phyloP scores from a whole-genome alignment of 148 eudicot species.

The Camellia japonica region DNA sequence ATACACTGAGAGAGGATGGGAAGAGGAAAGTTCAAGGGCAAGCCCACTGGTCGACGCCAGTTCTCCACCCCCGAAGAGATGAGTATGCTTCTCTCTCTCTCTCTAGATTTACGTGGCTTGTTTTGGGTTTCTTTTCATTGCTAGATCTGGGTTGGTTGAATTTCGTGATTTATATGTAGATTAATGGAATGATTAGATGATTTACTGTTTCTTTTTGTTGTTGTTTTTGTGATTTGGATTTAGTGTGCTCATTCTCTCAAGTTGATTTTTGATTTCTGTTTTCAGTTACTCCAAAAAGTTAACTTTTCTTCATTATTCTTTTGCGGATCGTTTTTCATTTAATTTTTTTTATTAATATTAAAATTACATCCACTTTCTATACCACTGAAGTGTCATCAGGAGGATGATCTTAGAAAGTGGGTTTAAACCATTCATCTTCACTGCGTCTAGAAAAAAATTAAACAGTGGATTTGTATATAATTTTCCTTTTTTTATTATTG shows the following conservation, averaged over 20 bases:
- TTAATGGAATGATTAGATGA: neutral
- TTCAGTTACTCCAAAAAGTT: neutral
- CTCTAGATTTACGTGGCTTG: neutral
- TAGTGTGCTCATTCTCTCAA: too few relatives aligned
- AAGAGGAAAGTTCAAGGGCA: constrained; percentile 69
- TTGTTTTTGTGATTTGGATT: neutral
- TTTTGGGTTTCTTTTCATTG: neutral
- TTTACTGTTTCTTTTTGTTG: neutral
- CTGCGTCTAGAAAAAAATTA: too few relatives aligned
- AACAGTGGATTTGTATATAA: too few relatives aligned
- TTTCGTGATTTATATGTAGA: neutral
- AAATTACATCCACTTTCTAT: too few relatives aligned
- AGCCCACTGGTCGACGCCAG: constrained; percentile 73
- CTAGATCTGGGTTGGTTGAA: neutral
- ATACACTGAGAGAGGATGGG: constrained; percentile 34
- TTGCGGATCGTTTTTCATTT: too few relatives aligned
- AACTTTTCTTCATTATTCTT: neutral
- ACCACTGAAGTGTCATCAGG: too few relatives aligned
- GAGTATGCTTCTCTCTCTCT: constrained; percentile 18
- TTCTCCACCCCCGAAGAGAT: constrained; percentile 61
- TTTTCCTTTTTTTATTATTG: too few relatives aligned
- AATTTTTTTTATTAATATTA: too few relatives aligned
- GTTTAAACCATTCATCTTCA: too few relatives aligned
- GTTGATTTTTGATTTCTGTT: neutral
- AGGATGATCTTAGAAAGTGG: too few relatives aligned